These are phyloP conservation scores for Panus rudis DNA, from an alignment of 768 basidiomycete species.

Conservation along the genomic window DNA sequence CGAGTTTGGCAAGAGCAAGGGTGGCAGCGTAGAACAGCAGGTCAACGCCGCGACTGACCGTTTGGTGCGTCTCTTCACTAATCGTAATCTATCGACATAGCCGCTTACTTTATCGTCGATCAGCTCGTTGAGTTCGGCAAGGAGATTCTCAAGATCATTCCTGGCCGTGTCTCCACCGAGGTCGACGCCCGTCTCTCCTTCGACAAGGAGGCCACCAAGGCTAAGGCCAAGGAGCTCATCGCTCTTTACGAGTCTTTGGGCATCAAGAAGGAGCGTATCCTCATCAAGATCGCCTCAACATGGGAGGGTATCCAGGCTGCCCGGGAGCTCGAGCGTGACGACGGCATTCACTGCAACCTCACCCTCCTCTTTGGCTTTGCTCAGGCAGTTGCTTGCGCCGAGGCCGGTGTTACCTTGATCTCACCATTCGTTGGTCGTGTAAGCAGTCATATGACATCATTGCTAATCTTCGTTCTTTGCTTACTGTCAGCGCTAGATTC, in stretches of 20 bases:
- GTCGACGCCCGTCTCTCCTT: constrained; percentile 98
- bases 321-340: constrained; percentile 86
- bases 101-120: constrained; percentile 6
- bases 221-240: constrained; percentile 87
- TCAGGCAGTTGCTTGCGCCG: constrained; percentile 98
- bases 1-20: constrained; percentile 70
- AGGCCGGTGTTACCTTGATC: constrained; percentile 97
- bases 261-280: constrained; percentile 85
- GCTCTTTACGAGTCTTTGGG: constrained; percentile 92
- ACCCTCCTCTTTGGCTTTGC: constrained; percentile 98
- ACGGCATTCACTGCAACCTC: constrained; percentile 97
- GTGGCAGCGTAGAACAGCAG: constrained; percentile 69
- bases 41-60: constrained; percentile 80
- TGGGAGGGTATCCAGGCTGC: constrained; percentile 99
- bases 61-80: constrained; percentile 48
- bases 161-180: constrained; percentile 98
- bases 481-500: constrained; percentile 50
- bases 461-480: not conserved
- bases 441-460: constrained; percentile 27
- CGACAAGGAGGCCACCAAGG: constrained; percentile 88
- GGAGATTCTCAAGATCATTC: constrained; percentile 91
- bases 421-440: constrained; percentile 99
- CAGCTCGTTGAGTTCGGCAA: constrained; percentile 97
- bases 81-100: not conserved
- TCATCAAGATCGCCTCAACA: constrained; percentile 99